Evolutionary conservation across 202 grass and related monocot genomes (phyloP), one percentile per base, ranked within the genome.

Genomic region (Saccharum hybrid): DNA sequence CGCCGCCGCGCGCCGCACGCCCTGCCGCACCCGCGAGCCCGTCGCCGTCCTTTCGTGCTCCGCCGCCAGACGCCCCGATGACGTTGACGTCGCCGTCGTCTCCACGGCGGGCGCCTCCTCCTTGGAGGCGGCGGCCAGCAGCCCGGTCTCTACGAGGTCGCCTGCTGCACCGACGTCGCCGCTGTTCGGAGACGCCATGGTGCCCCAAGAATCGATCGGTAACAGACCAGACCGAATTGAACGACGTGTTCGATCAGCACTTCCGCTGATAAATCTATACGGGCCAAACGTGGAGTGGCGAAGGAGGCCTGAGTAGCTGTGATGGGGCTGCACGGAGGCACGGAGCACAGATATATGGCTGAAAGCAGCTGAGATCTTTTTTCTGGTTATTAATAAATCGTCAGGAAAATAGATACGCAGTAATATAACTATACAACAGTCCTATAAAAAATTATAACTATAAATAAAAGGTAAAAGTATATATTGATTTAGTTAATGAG

Each of bases 91-190:
- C 37, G 72, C 3, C 51, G 18, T 56, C 52, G 52, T 56, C 71
- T 46, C 37, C 16, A 26, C 45, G 23, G 66, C 10, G 9, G 48
- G n/a, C 2, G 69, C 11, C 30, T 4, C 15, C 15, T 71, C 63
- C 18, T 78, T 51, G 13, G 5, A 13, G 23, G 2, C 45, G 33
- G 61, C 8, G 4, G 12, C 39, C 33, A 91, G 34, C 39, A 91
- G 72, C 2, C 68, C 89, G 72, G 36, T 77, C 85, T 88, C 89
- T 42, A 88, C 62, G 72, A 68, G 84, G n/a, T 64, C 38, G 28
- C 54, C 66, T 71, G 38, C 68, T 14, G 68, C n/a, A 21, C 16
- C 71, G 22, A 43, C 42, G 8, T 15, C 51, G 40, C 67, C 28
- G 74, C 42, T 79, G 31, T 73, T n/a, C 2, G 83, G 76, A 46